A percentile compares a stretch with the other conserved stretches of the same genome.
phyloP scores from a whole-genome alignment of 1,284 basidiomycete species.

The Cerioporus squamosus region DNA sequence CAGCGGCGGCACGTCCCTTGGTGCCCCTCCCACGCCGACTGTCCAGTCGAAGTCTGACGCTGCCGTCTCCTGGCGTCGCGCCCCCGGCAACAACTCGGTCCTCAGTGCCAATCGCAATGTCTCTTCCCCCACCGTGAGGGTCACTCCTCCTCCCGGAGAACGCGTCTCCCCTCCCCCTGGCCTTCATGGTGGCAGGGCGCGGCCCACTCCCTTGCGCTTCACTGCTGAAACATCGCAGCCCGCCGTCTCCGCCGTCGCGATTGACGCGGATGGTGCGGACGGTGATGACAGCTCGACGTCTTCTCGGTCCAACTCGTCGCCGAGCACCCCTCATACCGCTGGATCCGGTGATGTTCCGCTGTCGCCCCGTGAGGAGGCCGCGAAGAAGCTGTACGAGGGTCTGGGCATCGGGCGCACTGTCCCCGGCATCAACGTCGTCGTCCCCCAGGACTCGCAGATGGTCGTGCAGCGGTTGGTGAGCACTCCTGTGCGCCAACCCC shows the following conservation, averaged over 20 bases:
- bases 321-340: slow-evolving; percentile 74
- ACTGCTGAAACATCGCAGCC: slow-evolving; percentile 54
- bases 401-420: slow-evolving; percentile 73
- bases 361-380: slow-evolving; percentile 78
- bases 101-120: slow-evolving; percentile 65
- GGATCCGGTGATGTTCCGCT: slow-evolving; percentile 61
- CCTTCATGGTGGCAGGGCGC: slow-evolving; percentile 44
- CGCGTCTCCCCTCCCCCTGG: slow-evolving; percentile 55
- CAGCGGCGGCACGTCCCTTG: slow-evolving; percentile 71
- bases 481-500: slow-evolving; percentile 80
- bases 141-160: slow-evolving; percentile 71
- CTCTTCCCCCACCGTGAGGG: slow-evolving; percentile 66
- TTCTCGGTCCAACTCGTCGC: slow-evolving; percentile 57
- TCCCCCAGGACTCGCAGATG: slow-evolving; percentile 31
- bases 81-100: slow-evolving; percentile 69
- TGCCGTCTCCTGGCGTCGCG: slow-evolving; percentile 77
- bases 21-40: slow-evolving; percentile 49
- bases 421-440: slow-evolving; percentile 40
- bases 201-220: slow-evolving; percentile 75
- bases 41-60: slow-evolving; percentile 71
- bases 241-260: slow-evolving; percentile 60
- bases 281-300: slow-evolving; percentile 59
- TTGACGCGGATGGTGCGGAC: slow-evolving; percentile 56
- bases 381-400: slow-evolving; percentile 84
- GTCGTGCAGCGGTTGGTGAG: slow-evolving; percentile 59